These are phyloP conservation scores for Theobroma cacao DNA, from an alignment of 345 rosid species.

Conservation along the genomic window DNA sequence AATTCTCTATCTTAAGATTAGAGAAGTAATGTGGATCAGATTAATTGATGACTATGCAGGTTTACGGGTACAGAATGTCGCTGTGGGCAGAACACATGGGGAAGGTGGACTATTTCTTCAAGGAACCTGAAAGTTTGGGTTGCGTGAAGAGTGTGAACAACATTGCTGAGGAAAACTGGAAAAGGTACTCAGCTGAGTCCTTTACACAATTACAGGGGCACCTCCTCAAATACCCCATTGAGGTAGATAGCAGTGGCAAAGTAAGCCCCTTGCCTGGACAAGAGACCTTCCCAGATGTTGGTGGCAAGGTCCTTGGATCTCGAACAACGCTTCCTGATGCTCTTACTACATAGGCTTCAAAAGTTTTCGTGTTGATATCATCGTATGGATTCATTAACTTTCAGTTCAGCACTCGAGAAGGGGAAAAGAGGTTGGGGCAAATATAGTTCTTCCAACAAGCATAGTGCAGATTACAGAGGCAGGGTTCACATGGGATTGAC, in stretches of 20 bases:
- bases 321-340: conserved; percentile 69
- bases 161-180: conserved; percentile 76
- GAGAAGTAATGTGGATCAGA: background rate
- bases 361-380: background rate
- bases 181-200: conserved; percentile 38
- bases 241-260: conserved; percentile 50
- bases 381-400: background rate
- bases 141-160: conserved; percentile 64
- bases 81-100: conserved; percentile 92
- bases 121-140: conserved; percentile 49
- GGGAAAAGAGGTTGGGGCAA: background rate
- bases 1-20: background rate
- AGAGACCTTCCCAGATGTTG: conserved; percentile 79
- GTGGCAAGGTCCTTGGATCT: conserved; percentile 73
- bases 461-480: background rate
- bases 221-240: conserved; percentile 65
- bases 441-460: background rate
- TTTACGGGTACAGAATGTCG: conserved; percentile 81
- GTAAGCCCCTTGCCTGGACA: conserved; percentile 52
- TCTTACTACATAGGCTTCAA: conserved; percentile 53
- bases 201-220: conserved; percentile 64
- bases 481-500: background rate
- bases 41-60: conserved; percentile 31
- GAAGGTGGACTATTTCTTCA: conserved; percentile 37
- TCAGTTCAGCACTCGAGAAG: background rate